Base-by-base conservation (phyloP, 495 filamentous ascomycete species). In the Annulohypoxylon nitens region DNA sequence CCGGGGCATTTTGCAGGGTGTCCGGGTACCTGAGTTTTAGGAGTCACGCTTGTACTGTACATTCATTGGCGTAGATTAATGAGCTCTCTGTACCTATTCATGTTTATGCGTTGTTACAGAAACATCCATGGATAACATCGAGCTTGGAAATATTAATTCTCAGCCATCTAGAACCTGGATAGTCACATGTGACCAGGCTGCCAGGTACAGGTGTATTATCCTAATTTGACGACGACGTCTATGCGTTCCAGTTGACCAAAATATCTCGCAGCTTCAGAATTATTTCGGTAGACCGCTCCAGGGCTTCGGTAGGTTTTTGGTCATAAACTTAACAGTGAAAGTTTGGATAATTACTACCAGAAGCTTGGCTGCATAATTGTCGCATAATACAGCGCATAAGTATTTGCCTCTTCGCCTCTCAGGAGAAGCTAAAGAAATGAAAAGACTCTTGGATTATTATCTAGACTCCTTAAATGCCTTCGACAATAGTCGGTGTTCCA, bases 41-140 rank as follows among this genome's bases (percentile, higher is more conserved):
- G 7, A 53, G n/a, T 26, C 6, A 23, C 3, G 36, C 12, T 0
- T 51, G 71, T 74, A 74, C 71, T 70, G 71, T 74, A 74, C 71
- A 30, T 30, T 1, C 5, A 43, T 47, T 11, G 20, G 14, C 30
- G 23, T 14, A 30, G 3, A 61, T 45, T 59, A 41, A 23, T 20
- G 12, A 58, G 54, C 43, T 61, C 30, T 1, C 39, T 16, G 23
- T 8, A n/a, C n/a, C n/a, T n/a, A 25, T 53, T 39, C 20, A 23
- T 23, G 20, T 23, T 23, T 39, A 20, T 25, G n/a, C 34, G 33
- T 55, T 61, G 33, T 45, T 23, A 23, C 20, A 23, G 20, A 23
- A 23, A 23, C 20, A 23, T 23, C 20, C 20, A 23, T 23, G 20
- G 20, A 23, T 23, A 23, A 23, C 20, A 23, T 23, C 20, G 20